Base-by-base conservation (phyloP, 139 green algal genomes). In the Microglena sp. region DNA sequence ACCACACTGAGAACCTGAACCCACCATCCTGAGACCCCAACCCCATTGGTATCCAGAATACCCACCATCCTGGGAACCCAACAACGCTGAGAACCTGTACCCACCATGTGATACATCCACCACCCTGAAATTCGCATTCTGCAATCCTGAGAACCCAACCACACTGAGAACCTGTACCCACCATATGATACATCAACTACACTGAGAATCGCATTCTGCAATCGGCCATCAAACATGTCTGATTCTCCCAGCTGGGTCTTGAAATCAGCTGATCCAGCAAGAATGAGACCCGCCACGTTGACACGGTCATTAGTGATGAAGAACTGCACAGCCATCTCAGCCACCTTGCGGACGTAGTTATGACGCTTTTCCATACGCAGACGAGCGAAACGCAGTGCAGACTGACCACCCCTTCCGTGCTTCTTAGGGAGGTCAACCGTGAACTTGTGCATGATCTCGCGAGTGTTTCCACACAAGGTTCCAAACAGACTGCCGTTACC, bases 351-450 rank as follows among this genome's bases (percentile, higher is more conserved):
- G 26, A 99, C 91, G 70, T 99, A 99, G 81, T 99, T 99, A 80
- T 99, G 93, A 1, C 93, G 80, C 80, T 99, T 99, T 79, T 99
- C 93, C 69, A 98, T 79, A 40, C 93, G 90, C 71, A 99, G 74
- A 45, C 93, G 91, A 32, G 94, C 93, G 68, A 99, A 99, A 79
- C 93, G 93, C 70, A 99, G 84, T 60, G 93, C 93, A 4, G 93
- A 99, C 82, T 99, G 93, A 4, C 89, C 90, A 64, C 90, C 90
- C 29, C 93, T 72, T 4, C 93, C 93, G 86, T 99, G 93, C 85
- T 99, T 99, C 87, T 99, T 99, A 33, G 93, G 93, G 62, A 99
- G 79, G 55, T 99, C 93, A 11, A 99, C 93, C 24, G 72, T 84
- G 34, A 65, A 50, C 34, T 65, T 65, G 58, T 65, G 58, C 58